These are phyloP conservation scores for Populus tomentosa DNA, from an alignment of 441 rosid genomes.

Conservation along the genomic window DNA sequence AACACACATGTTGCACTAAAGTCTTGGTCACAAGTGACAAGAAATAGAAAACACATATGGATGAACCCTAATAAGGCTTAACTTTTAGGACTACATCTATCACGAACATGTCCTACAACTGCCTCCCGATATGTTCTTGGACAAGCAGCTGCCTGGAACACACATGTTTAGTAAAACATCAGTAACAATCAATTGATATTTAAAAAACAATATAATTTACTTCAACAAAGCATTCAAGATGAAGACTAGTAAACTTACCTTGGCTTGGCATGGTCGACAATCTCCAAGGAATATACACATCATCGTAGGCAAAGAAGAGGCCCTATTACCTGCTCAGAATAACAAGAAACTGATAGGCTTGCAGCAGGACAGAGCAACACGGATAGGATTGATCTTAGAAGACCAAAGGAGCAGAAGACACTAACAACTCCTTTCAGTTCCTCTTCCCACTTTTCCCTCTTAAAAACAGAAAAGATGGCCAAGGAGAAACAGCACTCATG, in stretches of 20 bases:
- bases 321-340: not conserved
- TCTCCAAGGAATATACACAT: slow-evolving; percentile 22
- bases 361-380: slow-evolving; percentile 21
- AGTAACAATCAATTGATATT: not conserved
- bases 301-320: not conserved
- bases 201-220: not conserved
- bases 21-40: not conserved
- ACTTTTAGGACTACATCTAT: slow-evolving; percentile 8
- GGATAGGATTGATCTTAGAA: slow-evolving; percentile 14
- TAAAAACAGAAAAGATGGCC: slow-evolving; percentile 43
- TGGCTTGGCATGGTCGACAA: slow-evolving; percentile 24
- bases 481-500: slow-evolving; percentile 29
- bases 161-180: not conserved
- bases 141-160: slow-evolving; percentile 24
- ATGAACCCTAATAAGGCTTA: not conserved
- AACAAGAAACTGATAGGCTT: slow-evolving; percentile 12
- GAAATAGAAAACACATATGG: not conserved
- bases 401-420: slow-evolving; percentile 26
- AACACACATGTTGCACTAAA: not conserved
- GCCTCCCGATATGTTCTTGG: slow-evolving; percentile 18
- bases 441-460: slow-evolving; percentile 42
- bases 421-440: slow-evolving; percentile 21
- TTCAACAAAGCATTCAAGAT: not conserved
- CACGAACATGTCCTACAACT: slow-evolving; percentile 3
- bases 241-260: slow-evolving; percentile 27